These are phyloP conservation scores for Trichosporon ovoides DNA, from an alignment of 1,284 basidiomycete genomes.

Conservation along the genomic window DNA sequence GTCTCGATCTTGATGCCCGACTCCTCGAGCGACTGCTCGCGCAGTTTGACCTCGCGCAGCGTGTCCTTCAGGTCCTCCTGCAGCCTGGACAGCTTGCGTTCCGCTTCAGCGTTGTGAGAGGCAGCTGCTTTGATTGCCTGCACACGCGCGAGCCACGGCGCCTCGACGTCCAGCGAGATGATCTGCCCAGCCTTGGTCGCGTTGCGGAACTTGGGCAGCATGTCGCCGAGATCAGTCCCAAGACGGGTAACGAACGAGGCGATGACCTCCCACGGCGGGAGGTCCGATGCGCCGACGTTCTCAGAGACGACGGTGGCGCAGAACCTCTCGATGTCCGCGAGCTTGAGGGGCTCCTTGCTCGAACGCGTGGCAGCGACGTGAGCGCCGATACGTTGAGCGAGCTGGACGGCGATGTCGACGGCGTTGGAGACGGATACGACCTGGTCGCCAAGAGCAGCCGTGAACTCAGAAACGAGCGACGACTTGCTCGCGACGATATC, in stretches of 20 bases:
- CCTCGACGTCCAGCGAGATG: slow-evolving; percentile 53
- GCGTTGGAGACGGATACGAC: slow-evolving; percentile 70
- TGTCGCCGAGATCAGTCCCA: slow-evolving; percentile 62
- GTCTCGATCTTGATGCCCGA: slow-evolving; percentile 85
- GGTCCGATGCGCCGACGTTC: slow-evolving; percentile 45
- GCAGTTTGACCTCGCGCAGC: slow-evolving; percentile 69
- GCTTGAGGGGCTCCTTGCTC: slow-evolving; percentile 68
- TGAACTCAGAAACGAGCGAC: slow-evolving; percentile 65
- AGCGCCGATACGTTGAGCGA: slow-evolving; percentile 77
- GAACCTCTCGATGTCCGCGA: slow-evolving; percentile 64
- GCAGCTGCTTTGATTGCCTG: slow-evolving; percentile 77
- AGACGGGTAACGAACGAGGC: slow-evolving; percentile 64
- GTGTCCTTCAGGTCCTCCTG: slow-evolving; percentile 85
- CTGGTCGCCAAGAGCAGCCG: slow-evolving; percentile 65
- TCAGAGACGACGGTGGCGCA: slow-evolving; percentile 62
- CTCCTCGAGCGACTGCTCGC: slow-evolving; percentile 88
- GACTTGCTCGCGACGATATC: slow-evolving; percentile 66
- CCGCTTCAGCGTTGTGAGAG: slow-evolving; percentile 84
- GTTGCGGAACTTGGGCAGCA: slow-evolving; percentile 67
- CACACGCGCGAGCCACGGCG: slow-evolving; percentile 85
- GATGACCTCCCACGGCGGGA: slow-evolving; percentile 71
- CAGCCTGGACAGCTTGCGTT: slow-evolving; percentile 74
- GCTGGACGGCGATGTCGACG: slow-evolving; percentile 84
- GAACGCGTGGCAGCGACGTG: slow-evolving; percentile 69
- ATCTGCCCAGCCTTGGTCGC: slow-evolving; percentile 59